Conservation (phyloP, 2,329 filamentous ascomycete species). For the Colletotrichum musae region DNA sequence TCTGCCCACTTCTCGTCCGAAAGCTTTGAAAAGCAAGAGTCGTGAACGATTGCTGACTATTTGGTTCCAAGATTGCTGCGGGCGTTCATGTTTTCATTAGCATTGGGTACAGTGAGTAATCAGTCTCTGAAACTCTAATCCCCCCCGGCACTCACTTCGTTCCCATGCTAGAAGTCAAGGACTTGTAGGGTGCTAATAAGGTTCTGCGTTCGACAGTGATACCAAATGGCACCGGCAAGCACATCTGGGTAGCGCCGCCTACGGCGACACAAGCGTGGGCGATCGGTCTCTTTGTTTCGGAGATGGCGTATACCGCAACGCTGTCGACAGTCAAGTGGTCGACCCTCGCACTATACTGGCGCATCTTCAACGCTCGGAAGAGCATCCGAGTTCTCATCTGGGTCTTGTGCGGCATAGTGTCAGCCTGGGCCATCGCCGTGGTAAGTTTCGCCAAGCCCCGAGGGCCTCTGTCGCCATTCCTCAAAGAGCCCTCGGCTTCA, state of each 20-base stretch:
- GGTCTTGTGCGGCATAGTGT: slow-evolving; percentile 36
- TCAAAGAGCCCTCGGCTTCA: background rate
- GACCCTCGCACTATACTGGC: slow-evolving; percentile 47
- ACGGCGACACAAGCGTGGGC: slow-evolving; percentile 43
- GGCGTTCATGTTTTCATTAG: slow-evolving; percentile 40
- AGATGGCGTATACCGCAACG: slow-evolving; percentile 43
- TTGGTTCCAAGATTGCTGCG: slow-evolving; percentile 28
- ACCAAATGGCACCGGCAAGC: slow-evolving; percentile 43
- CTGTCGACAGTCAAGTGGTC: slow-evolving; percentile 44
- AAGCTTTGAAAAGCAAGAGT: background rate
- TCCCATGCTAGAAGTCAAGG: background rate
- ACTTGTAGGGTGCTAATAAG: background rate
- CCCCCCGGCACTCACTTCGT: background rate
- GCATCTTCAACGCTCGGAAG: slow-evolving; percentile 42
- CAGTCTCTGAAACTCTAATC: too few relatives aligned
- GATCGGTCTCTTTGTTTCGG: slow-evolving; percentile 44
- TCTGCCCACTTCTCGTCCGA: background rate
- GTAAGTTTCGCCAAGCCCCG: slow-evolving; percentile 27
- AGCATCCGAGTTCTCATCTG: slow-evolving; percentile 44
- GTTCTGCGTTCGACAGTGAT: slow-evolving; percentile 30
- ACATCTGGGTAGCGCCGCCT: slow-evolving; percentile 44
- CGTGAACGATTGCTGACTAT: background rate
- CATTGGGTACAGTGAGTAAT: slow-evolving; percentile 42
- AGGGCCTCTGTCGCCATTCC: background rate
- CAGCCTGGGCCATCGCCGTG: slow-evolving; percentile 44